Evolutionary conservation across 2,329 filamentous ascomycete genomes (phyloP), one percentile per base, ranked within the genome.

Genomic region (Neonectria punicea): DNA sequence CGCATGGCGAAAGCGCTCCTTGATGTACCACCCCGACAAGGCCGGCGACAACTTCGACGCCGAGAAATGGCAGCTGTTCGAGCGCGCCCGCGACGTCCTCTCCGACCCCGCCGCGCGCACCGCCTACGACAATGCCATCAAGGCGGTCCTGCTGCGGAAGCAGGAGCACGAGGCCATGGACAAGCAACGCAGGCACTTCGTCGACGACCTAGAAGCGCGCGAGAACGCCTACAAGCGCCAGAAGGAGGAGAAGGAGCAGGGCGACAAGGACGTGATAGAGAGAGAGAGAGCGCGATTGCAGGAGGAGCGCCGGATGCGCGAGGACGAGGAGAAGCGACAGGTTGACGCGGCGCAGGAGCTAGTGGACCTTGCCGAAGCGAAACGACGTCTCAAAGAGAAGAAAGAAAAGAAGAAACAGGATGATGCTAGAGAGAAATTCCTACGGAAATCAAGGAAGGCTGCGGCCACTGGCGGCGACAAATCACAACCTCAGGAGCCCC

Each of bases 21-120:
- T 97, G n/a, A 93, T 93, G 75, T 93, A 94, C 83, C 95, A 98
- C 79, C 95, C 95, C 1, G 95, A 98, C 85, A 97, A 98, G 81
- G 90, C 94, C 60, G 88, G 90, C 68, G 89, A 87, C 57, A 82
- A 86, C 41, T 93, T 91, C 73, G 93, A 96, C 70, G 86, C 93
- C 50, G 90, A 90, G 61, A 92, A 92, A 74, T 98, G 97, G 83
- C 92, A 97, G 79, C 85, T 92, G 1, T 89, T 97, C 63, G 92
- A 94, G 75, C 92, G 92, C 67, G 94, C 93, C n/a, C 89, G 93
- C 76, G 93, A 97, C 79, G 88, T 98, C 2, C 87, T 98, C 3
- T 87, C 89, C 30, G 90, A 94, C 68, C 80, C 88, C 0, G 86
- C 86, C 14, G 87, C 93, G 41, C 92, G 93, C 64, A 86, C 88